Conservation (phyloP, 2,329 filamentous ascomycete genomes). For the Pseudocercospora cruenta region DNA sequence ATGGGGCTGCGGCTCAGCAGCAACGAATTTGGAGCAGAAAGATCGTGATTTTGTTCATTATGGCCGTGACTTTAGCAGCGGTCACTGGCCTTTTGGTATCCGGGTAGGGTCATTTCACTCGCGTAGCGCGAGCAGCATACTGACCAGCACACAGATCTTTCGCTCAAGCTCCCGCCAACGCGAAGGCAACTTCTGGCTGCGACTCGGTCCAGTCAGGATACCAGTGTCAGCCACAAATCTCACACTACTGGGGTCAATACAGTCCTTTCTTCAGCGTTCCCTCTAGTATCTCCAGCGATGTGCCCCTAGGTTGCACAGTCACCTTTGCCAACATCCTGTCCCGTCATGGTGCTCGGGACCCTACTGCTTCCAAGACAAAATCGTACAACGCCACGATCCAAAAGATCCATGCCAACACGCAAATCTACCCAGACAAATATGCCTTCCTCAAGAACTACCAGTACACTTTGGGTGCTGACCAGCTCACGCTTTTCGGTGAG, state of each 20-base stretch:
- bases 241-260: slow-evolving; percentile 72
- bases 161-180: slow-evolving; percentile 2
- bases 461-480: slow-evolving; percentile 71
- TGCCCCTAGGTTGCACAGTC: slow-evolving; percentile 70
- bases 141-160: slow-evolving; percentile 11
- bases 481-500: slow-evolving; percentile 70
- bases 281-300: slow-evolving; percentile 62
- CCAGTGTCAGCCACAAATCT: slow-evolving; percentile 63
- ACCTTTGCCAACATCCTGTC: slow-evolving; percentile 82
- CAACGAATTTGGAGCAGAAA: slow-evolving; percentile 8
- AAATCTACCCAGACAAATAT: slow-evolving; percentile 63
- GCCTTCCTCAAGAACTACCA: slow-evolving; percentile 72
- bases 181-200: slow-evolving; percentile 21
- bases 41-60: slow-evolving; percentile 11
- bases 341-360: slow-evolving; percentile 82
- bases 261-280: slow-evolving; percentile 79
- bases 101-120: slow-evolving; percentile 12
- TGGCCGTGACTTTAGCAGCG: slow-evolving; percentile 18
- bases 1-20: slow-evolving; percentile 1
- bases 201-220: slow-evolving; percentile 54
- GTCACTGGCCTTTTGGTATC: slow-evolving; percentile 21
- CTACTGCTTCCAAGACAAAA: slow-evolving; percentile 68
- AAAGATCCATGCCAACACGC: slow-evolving; percentile 64
- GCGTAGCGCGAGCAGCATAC: background rate
- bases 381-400: slow-evolving; percentile 67